A percentile compares a stretch with the other conserved stretches of the same genome.
Evolutionary conservation across 768 basidiomycete genomes (phyloP).

Genomic region (Boletus rubroflammeus): DNA sequence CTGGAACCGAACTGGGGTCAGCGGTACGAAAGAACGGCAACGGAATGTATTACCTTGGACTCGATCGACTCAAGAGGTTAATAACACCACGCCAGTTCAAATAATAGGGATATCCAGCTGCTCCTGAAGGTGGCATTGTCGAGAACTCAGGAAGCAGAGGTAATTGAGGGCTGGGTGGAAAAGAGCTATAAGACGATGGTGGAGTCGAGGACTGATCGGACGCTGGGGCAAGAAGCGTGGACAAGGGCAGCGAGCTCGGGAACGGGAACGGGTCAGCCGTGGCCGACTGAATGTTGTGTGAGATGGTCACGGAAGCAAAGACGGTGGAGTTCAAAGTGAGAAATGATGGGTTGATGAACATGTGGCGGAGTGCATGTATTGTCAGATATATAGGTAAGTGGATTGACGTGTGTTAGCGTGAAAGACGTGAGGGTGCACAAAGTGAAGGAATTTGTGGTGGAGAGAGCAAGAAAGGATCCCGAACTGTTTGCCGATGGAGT

Average conservation of each 20-base stretch:
- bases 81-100: not conserved
- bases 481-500: conserved; percentile 6
- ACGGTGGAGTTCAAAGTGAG: conserved; percentile 14
- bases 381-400: conserved; percentile 15
- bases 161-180: not conserved
- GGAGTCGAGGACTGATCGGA: conserved; percentile 5
- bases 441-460: conserved; percentile 12
- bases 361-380: conserved; percentile 30
- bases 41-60: conserved; percentile 10
- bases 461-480: conserved; percentile 12
- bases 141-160: not conserved
- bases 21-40: not conserved
- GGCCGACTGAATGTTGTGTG: conserved; percentile 4
- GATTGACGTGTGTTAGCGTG: conserved; percentile 18
- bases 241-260: conserved; percentile 17
- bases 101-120: not conserved
- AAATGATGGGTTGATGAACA: conserved; percentile 24
- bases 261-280: conserved; percentile 13
- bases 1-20: conserved; percentile 8
- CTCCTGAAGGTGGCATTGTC: conserved; percentile 4
- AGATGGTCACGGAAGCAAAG: conserved; percentile 6
- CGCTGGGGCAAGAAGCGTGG: conserved; percentile 11
- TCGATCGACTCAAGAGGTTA: not conserved
- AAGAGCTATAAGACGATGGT: not conserved
- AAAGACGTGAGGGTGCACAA: conserved; percentile 22